Percentiles rank a stretch among this genome's conserved stretches.
Evolutionary conservation across 257 asterid species (phyloP).

Genomic region (Asclepias syriaca): DNA sequence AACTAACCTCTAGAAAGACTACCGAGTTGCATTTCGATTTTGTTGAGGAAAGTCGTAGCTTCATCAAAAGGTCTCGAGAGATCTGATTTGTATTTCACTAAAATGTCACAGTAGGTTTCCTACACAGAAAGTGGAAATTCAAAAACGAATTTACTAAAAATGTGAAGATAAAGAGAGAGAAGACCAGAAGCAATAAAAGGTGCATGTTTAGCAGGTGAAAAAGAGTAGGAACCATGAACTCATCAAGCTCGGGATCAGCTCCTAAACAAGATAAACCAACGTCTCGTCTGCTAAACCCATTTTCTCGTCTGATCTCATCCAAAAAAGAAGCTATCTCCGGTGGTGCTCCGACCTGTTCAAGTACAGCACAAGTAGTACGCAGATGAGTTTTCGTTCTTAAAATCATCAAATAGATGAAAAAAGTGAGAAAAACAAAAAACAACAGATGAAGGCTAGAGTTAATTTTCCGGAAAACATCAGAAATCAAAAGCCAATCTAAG

Average conservation of each 20-base stretch:
- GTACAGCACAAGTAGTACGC: neutral
- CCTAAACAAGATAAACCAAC: constrained; percentile 25
- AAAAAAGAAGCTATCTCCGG: constrained; percentile 31
- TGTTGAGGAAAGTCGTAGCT: constrained; percentile 72
- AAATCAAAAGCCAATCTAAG: neutral
- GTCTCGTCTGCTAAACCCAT: constrained; percentile 18
- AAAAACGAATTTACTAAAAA: neutral
- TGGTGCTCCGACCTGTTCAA: constrained; percentile 47
- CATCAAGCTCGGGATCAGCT: constrained; percentile 52
- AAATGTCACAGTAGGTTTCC: constrained; percentile 66
- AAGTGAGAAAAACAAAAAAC: neutral
- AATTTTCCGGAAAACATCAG: neutral
- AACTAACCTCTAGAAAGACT: constrained; percentile 58
- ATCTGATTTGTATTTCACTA: constrained; percentile 71
- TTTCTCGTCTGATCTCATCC: constrained; percentile 39
- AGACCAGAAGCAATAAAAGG: neutral
- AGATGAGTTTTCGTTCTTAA: neutral
- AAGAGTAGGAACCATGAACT: constrained; percentile 35
- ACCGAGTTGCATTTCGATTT: constrained; percentile 55
- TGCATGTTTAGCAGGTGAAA: neutral
- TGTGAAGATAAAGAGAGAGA: neutral
- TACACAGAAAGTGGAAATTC: constrained; percentile 11
- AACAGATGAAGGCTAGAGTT: neutral
- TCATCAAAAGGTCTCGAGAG: constrained; percentile 76
- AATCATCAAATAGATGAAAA: neutral